Base-by-base conservation (phyloP, 176 grass and related monocot species). In the Oryza longistaminata region DNA sequence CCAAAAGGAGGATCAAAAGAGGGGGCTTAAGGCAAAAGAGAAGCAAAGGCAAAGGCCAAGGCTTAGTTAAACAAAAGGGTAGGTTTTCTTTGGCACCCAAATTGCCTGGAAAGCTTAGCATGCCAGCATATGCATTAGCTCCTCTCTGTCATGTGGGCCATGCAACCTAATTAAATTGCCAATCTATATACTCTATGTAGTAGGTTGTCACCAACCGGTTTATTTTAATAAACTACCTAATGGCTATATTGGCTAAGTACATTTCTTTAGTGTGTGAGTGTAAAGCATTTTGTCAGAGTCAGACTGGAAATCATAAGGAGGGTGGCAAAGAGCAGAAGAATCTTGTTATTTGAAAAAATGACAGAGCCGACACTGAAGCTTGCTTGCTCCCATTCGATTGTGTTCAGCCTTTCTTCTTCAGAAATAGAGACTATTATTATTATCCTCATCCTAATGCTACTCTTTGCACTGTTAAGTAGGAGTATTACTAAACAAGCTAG, bases 31-130 rank as follows among this genome's bases (percentile, higher is more conserved):
- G 64, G 72, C 74, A 31, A 77, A 79, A 79, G 78, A 71, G 64
- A 88, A 88, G 78, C 73, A 91, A 77, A 94, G 58, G 79, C 61
- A 77, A 87, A 81, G n/a, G 61, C 73, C 73, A 50, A 50, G 70
- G 87, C 42, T 79, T 80, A 50, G 25, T 81, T 80, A 64, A 85
- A 69, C 44, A 71, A 89, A 66, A 45, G 83, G 58, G 31, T 74
- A 62, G 79, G 81, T 76, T 55, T 78, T 71, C 72, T 86, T 85
- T 84, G 24, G 62, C 70, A 82, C 72, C 75, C 62, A 66, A 91
- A 87, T 87, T 84, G 48, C 49, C 81, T 90, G 87, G 72, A 90
- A 93, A 92, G 87, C 70, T 89, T 81, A 37, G 40, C 75, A 87
- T 75, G 87, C 81, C 88, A 90, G 76, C 66, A 55, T 13, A 55